A percentile compares a stretch with the other conserved stretches of the same genome.
phyloP scores from a whole-genome alignment of 257 asterid species.

The Voacanga thouarsii region DNA sequence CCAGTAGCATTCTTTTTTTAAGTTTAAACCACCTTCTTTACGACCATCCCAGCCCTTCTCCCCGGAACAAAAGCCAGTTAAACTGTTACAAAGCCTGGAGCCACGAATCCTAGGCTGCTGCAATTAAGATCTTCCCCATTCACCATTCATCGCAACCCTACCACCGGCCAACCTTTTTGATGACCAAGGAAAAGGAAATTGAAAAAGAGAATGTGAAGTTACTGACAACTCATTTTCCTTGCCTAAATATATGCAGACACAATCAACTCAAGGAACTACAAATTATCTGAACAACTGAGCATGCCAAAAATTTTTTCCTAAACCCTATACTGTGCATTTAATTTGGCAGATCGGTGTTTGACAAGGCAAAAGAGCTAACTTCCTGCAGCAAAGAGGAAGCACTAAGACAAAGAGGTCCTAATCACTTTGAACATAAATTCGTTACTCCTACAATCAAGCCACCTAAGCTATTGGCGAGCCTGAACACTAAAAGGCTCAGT shows the following conservation, averaged over 20 bases:
- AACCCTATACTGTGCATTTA: not conserved
- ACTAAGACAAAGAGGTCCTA: not conserved
- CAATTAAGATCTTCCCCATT: too few species aligned
- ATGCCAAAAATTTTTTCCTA: not conserved
- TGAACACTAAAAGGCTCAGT: not conserved
- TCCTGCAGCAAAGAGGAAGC: not conserved
- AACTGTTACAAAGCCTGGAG: too few species aligned
- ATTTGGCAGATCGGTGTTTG: not conserved
- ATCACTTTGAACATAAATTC: not conserved
- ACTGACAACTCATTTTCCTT: not conserved
- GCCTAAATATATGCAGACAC: not conserved
- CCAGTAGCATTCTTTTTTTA: too few species aligned
- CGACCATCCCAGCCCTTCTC: too few species aligned
- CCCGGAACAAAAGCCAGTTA: too few species aligned
- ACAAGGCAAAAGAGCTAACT: conserved; percentile 2
- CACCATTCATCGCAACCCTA: too few species aligned
- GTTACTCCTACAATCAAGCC: conserved; percentile 3
- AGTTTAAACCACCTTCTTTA: too few species aligned
- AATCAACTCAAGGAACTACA: not conserved
- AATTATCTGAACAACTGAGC: not conserved
- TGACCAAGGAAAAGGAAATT: too few species aligned
- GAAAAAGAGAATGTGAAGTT: too few species aligned
- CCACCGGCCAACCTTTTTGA: too few species aligned
- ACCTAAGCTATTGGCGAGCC: conserved; percentile 5
- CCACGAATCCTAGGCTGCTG: too few species aligned